These are phyloP conservation scores for Chalciporus piperatoides DNA, from an alignment of 1,284 basidiomycete genomes.

Conservation along the genomic window DNA sequence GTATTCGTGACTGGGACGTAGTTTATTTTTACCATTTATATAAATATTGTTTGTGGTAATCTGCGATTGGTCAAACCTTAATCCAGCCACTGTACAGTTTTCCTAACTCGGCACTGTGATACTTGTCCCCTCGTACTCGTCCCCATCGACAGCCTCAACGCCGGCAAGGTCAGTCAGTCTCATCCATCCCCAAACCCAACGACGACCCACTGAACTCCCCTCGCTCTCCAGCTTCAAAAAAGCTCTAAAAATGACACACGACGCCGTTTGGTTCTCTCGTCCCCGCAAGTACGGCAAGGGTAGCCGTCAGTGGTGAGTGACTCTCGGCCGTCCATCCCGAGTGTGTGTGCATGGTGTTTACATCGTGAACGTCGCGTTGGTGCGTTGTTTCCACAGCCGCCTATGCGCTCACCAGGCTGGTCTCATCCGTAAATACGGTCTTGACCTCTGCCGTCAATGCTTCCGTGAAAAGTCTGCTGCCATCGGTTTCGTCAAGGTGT, in stretches of 20 bases:
- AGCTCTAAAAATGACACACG: constrained; percentile 62
- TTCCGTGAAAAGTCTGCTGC: constrained; percentile 94
- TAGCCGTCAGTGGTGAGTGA: constrained; percentile 82
- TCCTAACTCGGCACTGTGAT: not conserved
- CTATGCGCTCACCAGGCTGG: constrained; percentile 95
- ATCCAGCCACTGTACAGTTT: not conserved
- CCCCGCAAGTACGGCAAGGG: constrained; percentile 96
- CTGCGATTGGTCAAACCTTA: not conserved
- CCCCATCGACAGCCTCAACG: not conserved
- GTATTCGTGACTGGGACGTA: too few relatives aligned
- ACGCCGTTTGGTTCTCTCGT: constrained; percentile 89
- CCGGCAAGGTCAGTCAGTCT: not conserved
- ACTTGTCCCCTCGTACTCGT: not conserved
- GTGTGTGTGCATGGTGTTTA: not conserved
- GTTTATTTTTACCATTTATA: too few relatives aligned
- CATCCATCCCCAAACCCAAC: not conserved
- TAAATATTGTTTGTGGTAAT: not conserved
- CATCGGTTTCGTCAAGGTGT: constrained; percentile 93
- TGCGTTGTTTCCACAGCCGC: constrained; percentile 52
- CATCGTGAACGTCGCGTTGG: not conserved
- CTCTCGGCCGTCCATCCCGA: not conserved
- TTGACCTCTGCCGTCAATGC: constrained; percentile 97
- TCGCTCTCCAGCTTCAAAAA: not conserved
- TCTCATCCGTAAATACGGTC: constrained; percentile 93
- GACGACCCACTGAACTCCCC: not conserved